A percentile compares a stretch with the other conserved stretches of the same genome.
These are phyloP conservation scores for Diaporthe destruens DNA, from an alignment of 2,329 filamentous ascomycete species.

Conservation along the genomic window DNA sequence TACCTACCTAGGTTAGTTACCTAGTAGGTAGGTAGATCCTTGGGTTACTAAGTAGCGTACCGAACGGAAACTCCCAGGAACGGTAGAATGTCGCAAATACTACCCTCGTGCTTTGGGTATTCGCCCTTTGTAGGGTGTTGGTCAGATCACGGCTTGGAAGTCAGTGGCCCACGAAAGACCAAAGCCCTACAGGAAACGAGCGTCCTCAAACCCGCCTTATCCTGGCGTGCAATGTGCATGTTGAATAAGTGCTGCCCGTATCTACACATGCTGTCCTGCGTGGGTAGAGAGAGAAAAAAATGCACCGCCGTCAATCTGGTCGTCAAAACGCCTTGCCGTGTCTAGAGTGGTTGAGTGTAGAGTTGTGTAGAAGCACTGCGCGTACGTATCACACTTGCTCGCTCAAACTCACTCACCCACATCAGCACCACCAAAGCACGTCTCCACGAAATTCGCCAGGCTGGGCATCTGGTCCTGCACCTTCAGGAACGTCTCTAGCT, in stretches of 20 bases:
- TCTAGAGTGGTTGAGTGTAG: constrained; percentile 5
- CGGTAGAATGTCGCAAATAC: no score
- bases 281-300: neutral
- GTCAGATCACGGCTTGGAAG: no score
- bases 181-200: neutral
- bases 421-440: constrained; percentile 68
- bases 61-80: no score
- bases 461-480: constrained; percentile 70
- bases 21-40: no score
- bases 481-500: constrained; percentile 75
- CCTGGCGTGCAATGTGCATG: neutral
- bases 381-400: neutral
- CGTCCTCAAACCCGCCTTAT: neutral
- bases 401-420: constrained; percentile 4
- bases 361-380: neutral
- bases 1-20: no score
- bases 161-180: neutral
- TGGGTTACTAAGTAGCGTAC: no score
- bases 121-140: neutral
- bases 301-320: neutral
- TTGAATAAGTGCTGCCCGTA: neutral
- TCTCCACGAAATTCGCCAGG: constrained; percentile 71
- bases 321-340: constrained; percentile 29
- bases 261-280: neutral
- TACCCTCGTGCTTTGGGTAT: neutral